Percentiles rank a stretch among this genome's conserved stretches.
These are phyloP conservation scores for Fonsecaea monophora DNA, from an alignment of 2,329 filamentous ascomycete species.

Conservation along the genomic window DNA sequence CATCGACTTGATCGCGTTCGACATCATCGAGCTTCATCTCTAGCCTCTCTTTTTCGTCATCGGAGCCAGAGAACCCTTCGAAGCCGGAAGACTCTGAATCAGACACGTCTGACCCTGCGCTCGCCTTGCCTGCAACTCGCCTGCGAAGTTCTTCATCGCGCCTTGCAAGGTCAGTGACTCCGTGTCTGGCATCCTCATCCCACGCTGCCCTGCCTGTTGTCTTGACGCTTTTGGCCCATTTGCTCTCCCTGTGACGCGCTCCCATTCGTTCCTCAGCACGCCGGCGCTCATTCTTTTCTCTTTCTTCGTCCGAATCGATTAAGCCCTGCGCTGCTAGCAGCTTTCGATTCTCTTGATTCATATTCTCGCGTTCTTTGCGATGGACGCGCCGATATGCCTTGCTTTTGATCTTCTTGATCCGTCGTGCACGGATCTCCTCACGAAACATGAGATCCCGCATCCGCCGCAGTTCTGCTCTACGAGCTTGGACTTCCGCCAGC, in stretches of 20 bases:
- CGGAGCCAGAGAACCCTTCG: slow-evolving; percentile 67
- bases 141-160: slow-evolving; percentile 81
- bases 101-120: slow-evolving; percentile 68
- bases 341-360: slow-evolving; percentile 25
- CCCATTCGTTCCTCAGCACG: slow-evolving; percentile 86
- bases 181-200: slow-evolving; percentile 84
- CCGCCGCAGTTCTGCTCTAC: slow-evolving; percentile 75
- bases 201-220: slow-evolving; percentile 80
- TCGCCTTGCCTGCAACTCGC: slow-evolving; percentile 75
- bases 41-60: slow-evolving; percentile 56
- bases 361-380: slow-evolving; percentile 61
- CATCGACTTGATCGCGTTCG: slow-evolving; percentile 48
- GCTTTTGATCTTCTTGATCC: slow-evolving; percentile 99
- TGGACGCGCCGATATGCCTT: slow-evolving; percentile 94
- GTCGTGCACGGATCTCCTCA: slow-evolving; percentile 85
- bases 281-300: slow-evolving; percentile 71
- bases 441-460: slow-evolving; percentile 85
- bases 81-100: slow-evolving; percentile 67
- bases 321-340: slow-evolving; percentile 64
- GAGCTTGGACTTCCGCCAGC: slow-evolving; percentile 73
- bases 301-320: slow-evolving; percentile 68
- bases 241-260: slow-evolving; percentile 83
- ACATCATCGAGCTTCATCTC: slow-evolving; percentile 50
- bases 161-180: slow-evolving; percentile 79
- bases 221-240: slow-evolving; percentile 87